These are phyloP conservation scores for Hirsutella thompsonii DNA, from an alignment of 2,329 filamentous ascomycete genomes.

Conservation along the genomic window DNA sequence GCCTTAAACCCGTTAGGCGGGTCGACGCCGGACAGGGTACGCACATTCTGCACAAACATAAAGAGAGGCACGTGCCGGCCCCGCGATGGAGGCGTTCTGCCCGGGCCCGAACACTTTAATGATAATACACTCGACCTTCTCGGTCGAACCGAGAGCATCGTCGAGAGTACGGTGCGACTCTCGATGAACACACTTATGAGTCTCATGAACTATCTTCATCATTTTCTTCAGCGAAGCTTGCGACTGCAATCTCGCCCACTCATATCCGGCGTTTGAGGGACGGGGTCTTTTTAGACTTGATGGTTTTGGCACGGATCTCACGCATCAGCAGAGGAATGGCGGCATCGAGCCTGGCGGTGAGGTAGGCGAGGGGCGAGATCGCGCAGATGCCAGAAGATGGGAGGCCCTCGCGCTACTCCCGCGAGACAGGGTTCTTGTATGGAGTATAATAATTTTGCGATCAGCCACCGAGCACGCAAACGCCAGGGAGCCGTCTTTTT, in stretches of 20 bases:
- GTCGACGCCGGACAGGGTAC: no score
- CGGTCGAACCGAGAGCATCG: background rate
- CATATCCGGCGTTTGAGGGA: conserved; percentile 10
- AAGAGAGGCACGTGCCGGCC: no score
- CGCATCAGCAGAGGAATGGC: background rate
- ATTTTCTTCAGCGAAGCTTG: conserved; percentile 2
- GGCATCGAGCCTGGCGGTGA: background rate
- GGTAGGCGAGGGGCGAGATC: background rate
- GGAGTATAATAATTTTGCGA: conserved; percentile 6
- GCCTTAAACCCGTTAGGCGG: no score
- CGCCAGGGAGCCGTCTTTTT: background rate
- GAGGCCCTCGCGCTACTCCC: background rate
- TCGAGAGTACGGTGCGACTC: background rate
- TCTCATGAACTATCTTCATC: conserved; percentile 6
- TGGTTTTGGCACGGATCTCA: conserved; percentile 7
- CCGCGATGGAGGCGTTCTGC: no score
- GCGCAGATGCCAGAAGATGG: background rate
- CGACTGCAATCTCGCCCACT: conserved; percentile 2
- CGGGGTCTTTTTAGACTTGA: conserved; percentile 5
- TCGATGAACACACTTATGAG: conserved; percentile 5
- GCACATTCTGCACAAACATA: no score
- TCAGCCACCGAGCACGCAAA: background rate
- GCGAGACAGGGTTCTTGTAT: conserved; percentile 5
- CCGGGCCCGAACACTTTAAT: background rate
- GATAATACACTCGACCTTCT: background rate